Conservation (phyloP, 345 rosid genomes). For the Cochlearia excelsa region DNA sequence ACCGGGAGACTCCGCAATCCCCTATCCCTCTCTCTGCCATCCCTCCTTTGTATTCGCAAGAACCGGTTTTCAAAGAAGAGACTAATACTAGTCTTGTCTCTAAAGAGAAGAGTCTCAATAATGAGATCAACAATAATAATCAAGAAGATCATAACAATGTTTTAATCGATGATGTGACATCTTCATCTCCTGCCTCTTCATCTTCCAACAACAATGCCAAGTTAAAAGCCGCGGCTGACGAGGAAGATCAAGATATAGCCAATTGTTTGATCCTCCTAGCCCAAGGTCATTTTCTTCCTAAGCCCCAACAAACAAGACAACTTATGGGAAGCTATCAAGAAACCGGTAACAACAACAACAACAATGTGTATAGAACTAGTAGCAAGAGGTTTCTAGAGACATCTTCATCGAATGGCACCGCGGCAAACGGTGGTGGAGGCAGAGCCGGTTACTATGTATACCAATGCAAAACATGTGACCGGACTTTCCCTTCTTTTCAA, state of each 20-base stretch:
- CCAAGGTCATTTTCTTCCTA: constrained; percentile 50
- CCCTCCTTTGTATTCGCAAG: constrained; percentile 36
- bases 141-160: constrained; percentile 17
- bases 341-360: constrained; percentile 12
- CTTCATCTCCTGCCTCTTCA: constrained; percentile 22
- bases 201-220: constrained; percentile 37
- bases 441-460: constrained; percentile 76
- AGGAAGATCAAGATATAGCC: constrained; percentile 91
- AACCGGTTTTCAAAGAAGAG: constrained; percentile 20
- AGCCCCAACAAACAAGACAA: constrained; percentile 35
- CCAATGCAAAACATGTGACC: constrained; percentile 87
- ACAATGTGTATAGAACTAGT: constrained; percentile 41
- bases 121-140: constrained; percentile 21
- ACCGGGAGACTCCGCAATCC: constrained; percentile 63
- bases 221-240: constrained; percentile 45
- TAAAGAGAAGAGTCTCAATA: constrained; percentile 22
- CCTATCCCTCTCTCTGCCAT: constrained; percentile 46
- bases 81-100: constrained; percentile 35
- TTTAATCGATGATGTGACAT: constrained; percentile 13
- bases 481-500: constrained; percentile 88
- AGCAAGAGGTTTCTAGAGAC: constrained; percentile 69
- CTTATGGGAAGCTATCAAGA: constrained; percentile 27
- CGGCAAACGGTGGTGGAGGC: constrained; percentile 36
- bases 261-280: constrained; percentile 89
- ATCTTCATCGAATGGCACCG: constrained; percentile 25